A percentile compares a stretch with the other conserved stretches of the same genome.
These are phyloP conservation scores for Ophiostoma novo-ulmi DNA, from an alignment of 2,329 filamentous ascomycete genomes.

Conservation along the genomic window DNA sequence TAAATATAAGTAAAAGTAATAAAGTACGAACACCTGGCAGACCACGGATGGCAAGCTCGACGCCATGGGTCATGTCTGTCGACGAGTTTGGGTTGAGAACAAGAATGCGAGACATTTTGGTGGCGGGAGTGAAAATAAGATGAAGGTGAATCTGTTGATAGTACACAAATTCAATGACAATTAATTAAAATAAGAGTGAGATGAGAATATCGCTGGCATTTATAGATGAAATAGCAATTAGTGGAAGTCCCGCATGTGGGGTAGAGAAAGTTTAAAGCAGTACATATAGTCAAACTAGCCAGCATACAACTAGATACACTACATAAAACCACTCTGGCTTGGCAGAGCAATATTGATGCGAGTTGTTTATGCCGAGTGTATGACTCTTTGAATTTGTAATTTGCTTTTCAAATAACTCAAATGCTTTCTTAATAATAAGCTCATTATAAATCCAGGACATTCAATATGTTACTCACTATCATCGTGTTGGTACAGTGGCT, in stretches of 20 bases:
- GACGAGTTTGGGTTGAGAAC: slow-evolving; percentile 79
- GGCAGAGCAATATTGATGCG: background rate
- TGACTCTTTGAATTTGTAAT: too few species aligned
- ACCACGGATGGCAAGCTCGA: slow-evolving; percentile 47
- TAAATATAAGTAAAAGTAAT: background rate
- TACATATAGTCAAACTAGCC: background rate
- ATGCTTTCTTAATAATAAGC: too few species aligned
- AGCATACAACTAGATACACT: background rate
- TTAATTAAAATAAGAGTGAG: background rate
- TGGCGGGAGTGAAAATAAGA: background rate
- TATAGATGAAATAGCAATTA: background rate
- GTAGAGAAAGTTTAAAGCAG: background rate
- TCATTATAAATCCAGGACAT: too few species aligned
- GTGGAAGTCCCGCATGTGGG: slow-evolving; percentile 11
- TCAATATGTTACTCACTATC: too few species aligned
- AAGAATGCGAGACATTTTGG: slow-evolving; percentile 46
- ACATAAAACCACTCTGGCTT: background rate
- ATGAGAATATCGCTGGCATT: background rate
- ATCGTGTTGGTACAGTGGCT: too few species aligned
- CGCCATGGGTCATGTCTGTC: slow-evolving; percentile 61
- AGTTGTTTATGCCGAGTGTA: too few species aligned
- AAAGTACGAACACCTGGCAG: slow-evolving; percentile 44
- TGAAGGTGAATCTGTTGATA: background rate
- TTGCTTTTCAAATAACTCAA: too few species aligned
- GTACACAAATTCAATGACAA: too few species aligned